These are phyloP conservation scores for Suhomyces maxii DNA, from an alignment of 1,139 yeast genomes.

Conservation along the genomic window DNA sequence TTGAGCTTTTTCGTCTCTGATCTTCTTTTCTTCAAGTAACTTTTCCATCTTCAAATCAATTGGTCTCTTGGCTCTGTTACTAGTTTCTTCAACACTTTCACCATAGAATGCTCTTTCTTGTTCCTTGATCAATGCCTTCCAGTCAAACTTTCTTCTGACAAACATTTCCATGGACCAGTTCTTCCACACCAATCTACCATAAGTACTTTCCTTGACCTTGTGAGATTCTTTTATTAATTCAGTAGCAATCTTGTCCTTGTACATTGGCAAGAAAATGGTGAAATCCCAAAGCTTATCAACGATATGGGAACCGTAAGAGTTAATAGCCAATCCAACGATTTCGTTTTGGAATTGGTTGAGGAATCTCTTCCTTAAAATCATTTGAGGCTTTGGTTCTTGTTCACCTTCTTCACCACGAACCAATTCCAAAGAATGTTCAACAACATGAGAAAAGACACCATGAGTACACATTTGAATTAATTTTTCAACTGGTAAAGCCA, in stretches of 20 bases:
- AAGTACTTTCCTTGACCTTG: conserved; percentile 75
- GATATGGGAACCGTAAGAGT: conserved; percentile 90
- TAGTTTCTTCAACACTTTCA: conserved; percentile 17
- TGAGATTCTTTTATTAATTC: conserved; percentile 62
- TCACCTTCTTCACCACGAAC: conserved; percentile 22
- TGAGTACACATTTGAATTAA: conserved; percentile 75
- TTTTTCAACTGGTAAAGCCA: conserved; percentile 58
- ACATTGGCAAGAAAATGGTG: conserved; percentile 73
- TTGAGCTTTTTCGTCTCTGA: conserved; percentile 26
- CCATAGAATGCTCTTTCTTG: conserved; percentile 58
- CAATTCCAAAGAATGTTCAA: conserved; percentile 58
- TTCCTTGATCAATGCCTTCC: conserved; percentile 74
- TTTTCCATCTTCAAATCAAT: conserved; percentile 47
- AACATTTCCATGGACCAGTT: conserved; percentile 88
- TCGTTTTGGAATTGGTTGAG: conserved; percentile 61
- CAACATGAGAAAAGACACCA: conserved; percentile 86
- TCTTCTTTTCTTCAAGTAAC: conserved; percentile 34
- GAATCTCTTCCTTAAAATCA: conserved; percentile 63
- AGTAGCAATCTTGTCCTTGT: conserved; percentile 82
- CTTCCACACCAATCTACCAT: conserved; percentile 92
- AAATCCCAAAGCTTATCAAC: conserved; percentile 84
- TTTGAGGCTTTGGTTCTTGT: conserved; percentile 47
- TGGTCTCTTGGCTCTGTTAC: conserved; percentile 35
- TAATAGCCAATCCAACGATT: conserved; percentile 66
- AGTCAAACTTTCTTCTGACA: conserved; percentile 71